A percentile compares a stretch with the other conserved stretches of the same genome.
Conservation (phyloP, 257 asterid genomes). For the Scutellaria baicalensis region DNA sequence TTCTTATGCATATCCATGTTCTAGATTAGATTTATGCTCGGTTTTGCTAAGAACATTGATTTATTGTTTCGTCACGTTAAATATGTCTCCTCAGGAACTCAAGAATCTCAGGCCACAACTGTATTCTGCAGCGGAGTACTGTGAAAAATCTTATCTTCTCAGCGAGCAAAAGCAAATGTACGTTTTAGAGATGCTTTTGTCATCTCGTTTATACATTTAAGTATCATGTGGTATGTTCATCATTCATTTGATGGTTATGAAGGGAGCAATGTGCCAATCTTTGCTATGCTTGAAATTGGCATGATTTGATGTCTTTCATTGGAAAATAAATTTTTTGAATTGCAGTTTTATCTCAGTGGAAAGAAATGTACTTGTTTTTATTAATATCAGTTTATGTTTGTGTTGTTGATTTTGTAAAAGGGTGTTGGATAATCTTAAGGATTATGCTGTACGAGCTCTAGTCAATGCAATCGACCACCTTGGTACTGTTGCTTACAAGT, state of each 20-base stretch:
- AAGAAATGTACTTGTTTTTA: background rate
- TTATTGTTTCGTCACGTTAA: constrained; percentile 1
- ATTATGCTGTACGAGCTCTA: constrained; percentile 83
- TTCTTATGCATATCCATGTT: background rate
- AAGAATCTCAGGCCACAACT: constrained; percentile 93
- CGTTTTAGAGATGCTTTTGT: constrained; percentile 16
- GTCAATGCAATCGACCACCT: constrained; percentile 98
- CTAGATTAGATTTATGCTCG: background rate
- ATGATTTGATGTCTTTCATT: background rate
- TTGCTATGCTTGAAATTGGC: background rate
- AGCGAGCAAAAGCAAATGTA: constrained; percentile 93
- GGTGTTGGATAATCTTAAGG: constrained; percentile 94
- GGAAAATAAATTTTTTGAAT: background rate
- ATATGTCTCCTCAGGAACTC: constrained; percentile 64
- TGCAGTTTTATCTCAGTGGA: background rate
- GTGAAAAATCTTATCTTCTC: constrained; percentile 80
- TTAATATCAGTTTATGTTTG: background rate
- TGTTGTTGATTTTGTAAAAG: constrained; percentile 29
- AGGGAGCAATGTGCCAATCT: constrained; percentile 1
- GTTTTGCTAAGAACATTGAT: background rate
- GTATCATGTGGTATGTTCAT: background rate
- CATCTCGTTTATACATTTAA: background rate
- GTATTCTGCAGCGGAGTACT: constrained; percentile 92
- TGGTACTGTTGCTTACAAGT: constrained; percentile 96
- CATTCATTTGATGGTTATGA: background rate